A percentile compares a stretch with the other conserved stretches of the same genome.
Conservation (phyloP, 805 yeast species). For the Candida dendrica region DNA sequence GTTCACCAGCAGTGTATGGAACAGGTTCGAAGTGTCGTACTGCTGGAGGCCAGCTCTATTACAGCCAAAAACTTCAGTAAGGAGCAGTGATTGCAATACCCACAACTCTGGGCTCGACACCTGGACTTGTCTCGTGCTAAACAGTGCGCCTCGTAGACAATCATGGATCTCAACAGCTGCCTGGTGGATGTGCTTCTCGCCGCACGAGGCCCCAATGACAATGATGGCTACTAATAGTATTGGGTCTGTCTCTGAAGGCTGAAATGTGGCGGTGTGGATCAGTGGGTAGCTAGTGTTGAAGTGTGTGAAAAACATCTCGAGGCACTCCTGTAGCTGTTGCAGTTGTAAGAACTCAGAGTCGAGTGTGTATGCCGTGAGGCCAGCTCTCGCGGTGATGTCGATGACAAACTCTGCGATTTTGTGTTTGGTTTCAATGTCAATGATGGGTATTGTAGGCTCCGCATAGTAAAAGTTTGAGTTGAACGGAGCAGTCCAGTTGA, state of each 20-base stretch:
- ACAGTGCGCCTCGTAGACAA: not conserved
- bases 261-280: not conserved
- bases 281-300: not conserved
- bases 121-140: not conserved
- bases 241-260: not conserved
- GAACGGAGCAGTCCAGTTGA: not conserved
- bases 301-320: not conserved
- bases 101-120: not conserved
- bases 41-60: slow-evolving; percentile 1
- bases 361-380: not conserved
- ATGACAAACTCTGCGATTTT: not conserved
- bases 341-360: not conserved
- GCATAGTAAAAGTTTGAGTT: not conserved
- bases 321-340: not conserved
- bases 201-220: not conserved
- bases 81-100: slow-evolving; percentile 1
- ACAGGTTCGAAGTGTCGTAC: not conserved
- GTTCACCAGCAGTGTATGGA: not conserved
- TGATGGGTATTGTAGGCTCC: not conserved
- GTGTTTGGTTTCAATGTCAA: not conserved
- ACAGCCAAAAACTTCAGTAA: slow-evolving; percentile 1
- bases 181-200: not conserved
- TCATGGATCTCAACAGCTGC: slow-evolving; percentile 1
- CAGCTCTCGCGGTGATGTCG: not conserved
- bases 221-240: not conserved